Conservation (phyloP, 208 protist genomes). For the Tritrichomonas musculus region DNA sequence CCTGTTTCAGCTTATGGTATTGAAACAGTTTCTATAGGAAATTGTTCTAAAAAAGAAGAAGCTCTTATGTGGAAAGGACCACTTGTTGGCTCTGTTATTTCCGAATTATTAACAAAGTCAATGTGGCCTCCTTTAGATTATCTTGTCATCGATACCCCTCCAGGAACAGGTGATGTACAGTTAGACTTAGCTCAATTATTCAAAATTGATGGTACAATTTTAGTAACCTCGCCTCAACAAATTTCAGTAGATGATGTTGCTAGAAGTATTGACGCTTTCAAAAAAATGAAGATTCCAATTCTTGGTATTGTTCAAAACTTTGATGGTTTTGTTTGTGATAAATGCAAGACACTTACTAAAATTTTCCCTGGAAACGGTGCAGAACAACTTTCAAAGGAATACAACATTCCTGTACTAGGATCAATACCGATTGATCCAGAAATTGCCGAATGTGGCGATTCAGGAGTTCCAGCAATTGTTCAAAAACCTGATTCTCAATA, state of each 20-base stretch:
- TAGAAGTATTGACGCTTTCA: constrained; percentile 49
- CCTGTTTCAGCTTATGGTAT: constrained; percentile 37
- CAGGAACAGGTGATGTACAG: constrained; percentile 55
- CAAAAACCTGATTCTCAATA: background rate
- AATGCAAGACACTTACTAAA: background rate
- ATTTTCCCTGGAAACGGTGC: constrained; percentile 27
- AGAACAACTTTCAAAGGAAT: background rate
- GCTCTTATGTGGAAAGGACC: constrained; percentile 19
- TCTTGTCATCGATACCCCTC: constrained; percentile 54
- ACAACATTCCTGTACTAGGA: background rate
- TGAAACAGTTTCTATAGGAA: constrained; percentile 48
- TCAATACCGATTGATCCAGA: background rate
- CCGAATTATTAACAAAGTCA: constrained; percentile 40
- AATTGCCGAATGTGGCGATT: background rate
- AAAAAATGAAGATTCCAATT: constrained; percentile 27
- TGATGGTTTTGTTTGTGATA: background rate
- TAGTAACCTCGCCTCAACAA: constrained; percentile 49
- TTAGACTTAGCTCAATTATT: constrained; percentile 46
- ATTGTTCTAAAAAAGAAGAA: constrained; percentile 30
- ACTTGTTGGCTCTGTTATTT: constrained; percentile 27
- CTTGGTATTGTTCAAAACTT: constrained; percentile 39
- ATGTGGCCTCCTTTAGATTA: constrained; percentile 55
- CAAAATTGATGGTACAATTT: constrained; percentile 36
- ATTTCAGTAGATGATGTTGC: constrained; percentile 46
- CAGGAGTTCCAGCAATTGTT: background rate